phyloP scores from a whole-genome alignment of 768 basidiomycete species.

The Leccinum sublutescens region DNA sequence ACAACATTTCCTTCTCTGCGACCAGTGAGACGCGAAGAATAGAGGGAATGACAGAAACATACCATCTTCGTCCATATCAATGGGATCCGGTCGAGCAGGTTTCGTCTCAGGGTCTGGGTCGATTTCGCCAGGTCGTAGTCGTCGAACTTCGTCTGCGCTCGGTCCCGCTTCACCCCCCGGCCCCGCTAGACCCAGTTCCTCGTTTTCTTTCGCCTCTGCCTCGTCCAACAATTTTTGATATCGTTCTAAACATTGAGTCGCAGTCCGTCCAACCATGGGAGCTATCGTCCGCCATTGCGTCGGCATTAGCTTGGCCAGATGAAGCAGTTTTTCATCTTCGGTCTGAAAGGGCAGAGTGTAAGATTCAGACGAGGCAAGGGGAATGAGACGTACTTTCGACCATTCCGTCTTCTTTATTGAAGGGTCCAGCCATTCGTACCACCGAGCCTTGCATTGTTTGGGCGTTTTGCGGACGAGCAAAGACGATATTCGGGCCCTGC shows the following conservation, averaged over 20 bases:
- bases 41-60: constrained; percentile 21
- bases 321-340: constrained; percentile 97
- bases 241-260: constrained; percentile 95
- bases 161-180: constrained; percentile 78
- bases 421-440: constrained; percentile 99
- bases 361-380: background rate
- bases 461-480: constrained; percentile 97
- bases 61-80: constrained; percentile 99
- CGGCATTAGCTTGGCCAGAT: constrained; percentile 98
- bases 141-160: constrained; percentile 88
- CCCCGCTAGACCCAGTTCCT: constrained; percentile 88
- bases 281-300: constrained; percentile 99
- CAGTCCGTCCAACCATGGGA: constrained; percentile 96
- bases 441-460: constrained; percentile 98
- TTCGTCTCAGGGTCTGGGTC: constrained; percentile 99
- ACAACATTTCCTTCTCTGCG: constrained; percentile 98
- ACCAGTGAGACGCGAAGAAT: background rate
- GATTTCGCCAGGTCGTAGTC: constrained; percentile 92
- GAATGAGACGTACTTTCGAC: constrained; percentile 71
- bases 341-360: constrained; percentile 47
- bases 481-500: constrained; percentile 95
- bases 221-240: constrained; percentile 98
- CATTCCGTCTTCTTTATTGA: constrained; percentile 99
- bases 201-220: constrained; percentile 94
- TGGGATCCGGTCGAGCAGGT: constrained; percentile 96